A percentile compares a stretch with the other conserved stretches of the same genome.
Conservation (phyloP, 192 early-diverging fungal genomes). For the Chytriomyces hyalinus region DNA sequence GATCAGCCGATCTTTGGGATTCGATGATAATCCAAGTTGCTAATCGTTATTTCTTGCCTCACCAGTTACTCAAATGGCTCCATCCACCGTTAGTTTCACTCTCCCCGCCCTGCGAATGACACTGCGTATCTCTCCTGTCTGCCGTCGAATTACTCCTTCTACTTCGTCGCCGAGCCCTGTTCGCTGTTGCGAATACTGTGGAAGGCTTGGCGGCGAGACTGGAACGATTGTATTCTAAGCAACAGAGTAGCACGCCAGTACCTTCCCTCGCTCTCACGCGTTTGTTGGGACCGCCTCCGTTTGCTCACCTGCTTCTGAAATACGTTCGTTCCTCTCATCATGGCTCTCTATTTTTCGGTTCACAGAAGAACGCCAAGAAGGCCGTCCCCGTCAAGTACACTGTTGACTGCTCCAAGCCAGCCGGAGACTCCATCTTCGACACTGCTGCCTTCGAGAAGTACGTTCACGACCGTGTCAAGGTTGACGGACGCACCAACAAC, state of each 20-base stretch:
- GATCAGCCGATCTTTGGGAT: not conserved
- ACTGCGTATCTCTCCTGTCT: not conserved
- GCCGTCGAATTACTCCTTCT: not conserved
- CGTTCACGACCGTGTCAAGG: constrained; percentile 98
- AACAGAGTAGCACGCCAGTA: constrained; percentile 17
- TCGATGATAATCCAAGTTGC: not conserved
- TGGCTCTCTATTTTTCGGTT: not conserved
- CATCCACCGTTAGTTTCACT: not conserved
- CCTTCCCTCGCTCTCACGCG: not conserved
- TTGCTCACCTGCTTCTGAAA: constrained; percentile 15
- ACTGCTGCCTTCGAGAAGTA: constrained; percentile 96
- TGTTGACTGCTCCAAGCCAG: constrained; percentile 92
- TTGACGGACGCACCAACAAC: constrained; percentile 94
- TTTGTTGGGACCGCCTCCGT: not conserved
- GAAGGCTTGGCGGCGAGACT: not conserved
- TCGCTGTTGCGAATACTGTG: not conserved
- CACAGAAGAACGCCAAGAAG: constrained; percentile 38
- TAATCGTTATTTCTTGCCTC: no score
- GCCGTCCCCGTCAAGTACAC: constrained; percentile 76
- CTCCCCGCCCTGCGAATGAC: not conserved
- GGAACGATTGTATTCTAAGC: not conserved
- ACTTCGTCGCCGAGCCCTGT: not conserved
- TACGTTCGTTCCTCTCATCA: not conserved
- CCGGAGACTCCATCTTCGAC: constrained; percentile 96
- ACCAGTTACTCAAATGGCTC: not conserved